phyloP scores from a whole-genome alignment of 257 asterid species.

The Ehretia macrophylla region DNA sequence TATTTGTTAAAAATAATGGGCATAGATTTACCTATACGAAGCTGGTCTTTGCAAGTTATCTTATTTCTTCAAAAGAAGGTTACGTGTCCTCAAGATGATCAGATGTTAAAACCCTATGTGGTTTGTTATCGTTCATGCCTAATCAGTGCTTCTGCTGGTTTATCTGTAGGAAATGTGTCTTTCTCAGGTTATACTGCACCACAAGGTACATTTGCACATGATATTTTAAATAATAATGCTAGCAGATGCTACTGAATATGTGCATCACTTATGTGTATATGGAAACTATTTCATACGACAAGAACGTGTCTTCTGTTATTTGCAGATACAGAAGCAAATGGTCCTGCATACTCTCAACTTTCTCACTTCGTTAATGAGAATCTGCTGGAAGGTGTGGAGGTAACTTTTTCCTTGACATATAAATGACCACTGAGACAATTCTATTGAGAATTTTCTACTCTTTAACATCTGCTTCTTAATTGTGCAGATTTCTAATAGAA shows the following conservation, averaged over 20 bases:
- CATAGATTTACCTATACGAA: no score
- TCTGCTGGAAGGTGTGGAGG: constrained; percentile 56
- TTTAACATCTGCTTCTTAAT: background rate
- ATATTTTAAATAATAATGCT: background rate
- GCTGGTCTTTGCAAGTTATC: no score
- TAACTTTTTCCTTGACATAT: constrained; percentile 20
- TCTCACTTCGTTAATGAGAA: constrained; percentile 54
- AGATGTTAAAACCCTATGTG: no score
- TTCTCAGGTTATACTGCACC: constrained; percentile 42
- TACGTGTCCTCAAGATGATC: no score
- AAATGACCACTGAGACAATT: background rate
- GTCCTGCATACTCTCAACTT: constrained; percentile 68
- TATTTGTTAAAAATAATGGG: no score
- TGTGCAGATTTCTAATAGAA: constrained; percentile 46
- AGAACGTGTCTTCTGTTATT: constrained; percentile 4
- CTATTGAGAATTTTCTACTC: background rate
- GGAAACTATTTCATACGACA: constrained; percentile 1
- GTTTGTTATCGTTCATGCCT: constrained; percentile 10
- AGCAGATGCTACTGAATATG: background rate
- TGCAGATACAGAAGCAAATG: constrained; percentile 44
- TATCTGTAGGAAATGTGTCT: constrained; percentile 52
- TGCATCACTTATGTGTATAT: constrained; percentile 1
- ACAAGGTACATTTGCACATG: constrained; percentile 39
- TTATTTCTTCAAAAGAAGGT: no score
- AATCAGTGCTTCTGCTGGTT: constrained; percentile 10